phyloP scores from a whole-genome alignment of 768 basidiomycete genomes.

The Podaxis rugospora region DNA sequence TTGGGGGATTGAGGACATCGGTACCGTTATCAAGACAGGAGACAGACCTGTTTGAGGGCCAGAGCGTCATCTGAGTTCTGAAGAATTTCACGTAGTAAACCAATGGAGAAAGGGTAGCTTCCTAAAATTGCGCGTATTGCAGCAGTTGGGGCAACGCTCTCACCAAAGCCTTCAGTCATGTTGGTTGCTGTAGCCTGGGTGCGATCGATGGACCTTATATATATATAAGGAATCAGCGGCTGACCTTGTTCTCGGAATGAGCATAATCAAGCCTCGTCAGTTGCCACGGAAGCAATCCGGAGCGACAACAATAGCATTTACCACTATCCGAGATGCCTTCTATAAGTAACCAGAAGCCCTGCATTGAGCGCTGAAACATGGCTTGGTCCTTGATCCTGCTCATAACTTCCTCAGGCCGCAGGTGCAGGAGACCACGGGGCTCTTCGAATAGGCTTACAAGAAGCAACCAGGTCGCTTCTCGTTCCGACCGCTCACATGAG shows the following conservation, averaged over 20 bases:
- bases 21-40: background rate
- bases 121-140: conserved; percentile 27
- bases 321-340: too few species aligned
- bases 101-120: conserved; percentile 33
- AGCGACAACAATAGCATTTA: too few species aligned
- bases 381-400: too few species aligned
- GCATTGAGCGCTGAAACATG: too few species aligned
- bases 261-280: background rate
- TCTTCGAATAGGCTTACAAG: too few species aligned
- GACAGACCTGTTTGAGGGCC: conserved; percentile 28
- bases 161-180: conserved; percentile 17
- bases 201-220: background rate
- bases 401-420: too few species aligned
- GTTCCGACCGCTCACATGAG: too few species aligned
- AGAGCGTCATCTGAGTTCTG: conserved; percentile 39
- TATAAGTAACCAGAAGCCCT: too few species aligned
- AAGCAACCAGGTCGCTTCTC: too few species aligned
- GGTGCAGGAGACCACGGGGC: too few species aligned
- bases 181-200: background rate
- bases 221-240: background rate
- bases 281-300: too few species aligned
- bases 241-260: background rate
- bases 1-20: background rate
- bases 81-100: conserved; percentile 33
- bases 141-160: conserved; percentile 18